Conservation (phyloP, 768 basidiomycete species). For the Termitomyces sp. region DNA sequence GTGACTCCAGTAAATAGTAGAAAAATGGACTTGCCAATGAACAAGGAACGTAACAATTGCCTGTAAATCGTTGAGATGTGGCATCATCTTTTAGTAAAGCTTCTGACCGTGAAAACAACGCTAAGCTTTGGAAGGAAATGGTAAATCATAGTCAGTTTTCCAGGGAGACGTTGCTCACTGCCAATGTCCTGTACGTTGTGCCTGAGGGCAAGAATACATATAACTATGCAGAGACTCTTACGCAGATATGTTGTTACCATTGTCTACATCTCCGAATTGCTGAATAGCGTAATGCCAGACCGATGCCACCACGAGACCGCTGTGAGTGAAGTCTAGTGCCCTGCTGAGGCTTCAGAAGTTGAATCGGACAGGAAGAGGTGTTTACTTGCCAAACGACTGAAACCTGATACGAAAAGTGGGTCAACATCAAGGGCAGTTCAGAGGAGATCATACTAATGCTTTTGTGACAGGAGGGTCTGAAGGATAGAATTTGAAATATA, state of each 20-base stretch:
- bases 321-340: constrained; percentile 22
- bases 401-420: constrained; percentile 20
- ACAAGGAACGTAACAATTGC: constrained; percentile 26
- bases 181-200: background rate
- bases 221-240: constrained; percentile 2
- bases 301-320: constrained; percentile 18
- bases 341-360: constrained; percentile 10
- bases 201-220: background rate
- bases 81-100: background rate
- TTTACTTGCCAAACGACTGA: constrained; percentile 25
- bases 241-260: constrained; percentile 21
- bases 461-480: constrained; percentile 23
- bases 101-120: constrained; percentile 16
- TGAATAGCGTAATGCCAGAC: constrained; percentile 24
- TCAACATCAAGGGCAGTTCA: background rate
- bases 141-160: background rate
- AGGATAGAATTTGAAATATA: constrained; percentile 32
- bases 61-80: background rate
- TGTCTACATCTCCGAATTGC: constrained; percentile 12
- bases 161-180: constrained; percentile 1
- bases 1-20: background rate
- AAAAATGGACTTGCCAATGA: constrained; percentile 18
- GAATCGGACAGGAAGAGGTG: background rate
- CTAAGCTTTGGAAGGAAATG: constrained; percentile 9
- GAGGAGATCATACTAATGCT: constrained; percentile 19